Evolutionary conservation across 2,329 filamentous ascomycete species (phyloP), one percentile per base, ranked within the genome.

Genomic region (Stachybotrys chlorohalonatus): DNA sequence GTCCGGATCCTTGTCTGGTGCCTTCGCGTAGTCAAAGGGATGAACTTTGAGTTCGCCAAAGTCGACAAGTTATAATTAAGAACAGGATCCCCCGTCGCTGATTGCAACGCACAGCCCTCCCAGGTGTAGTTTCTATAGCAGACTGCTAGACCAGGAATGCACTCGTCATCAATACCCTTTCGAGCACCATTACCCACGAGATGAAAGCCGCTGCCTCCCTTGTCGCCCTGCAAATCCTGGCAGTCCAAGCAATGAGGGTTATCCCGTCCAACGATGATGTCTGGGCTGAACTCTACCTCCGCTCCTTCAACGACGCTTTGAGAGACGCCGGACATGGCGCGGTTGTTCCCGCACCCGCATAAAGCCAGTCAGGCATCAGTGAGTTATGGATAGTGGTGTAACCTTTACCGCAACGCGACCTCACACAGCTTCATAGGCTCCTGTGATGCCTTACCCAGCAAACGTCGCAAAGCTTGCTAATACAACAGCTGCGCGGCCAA

Each of bases 191-290:
- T 11, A 39, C 7, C 36, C 31, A n/a, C 49, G 36, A 15, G 39
- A 68, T 68, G 66, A 68, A 62, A 58, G 56, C 60, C 17, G 13
- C 50, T 17, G 54, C 60, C 51, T 47, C 59, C 51, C 57, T 59
- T 15, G 31, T 65, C 31, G 59, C 58, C 32, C 49, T 65, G 42
- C 59, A 60, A 3, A 60, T 56, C 31, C 60, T 69, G 47, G 64
- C 61, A 7, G 66, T 58, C 1, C 66, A 70, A 54, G 66, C 58
- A 36, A 59, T 78, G 49, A 81, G 82, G 60, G 81, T 86, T 62
- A 64, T 89, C 53, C 81, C 85, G 55, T 79, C 79, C 59, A 89
- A 89, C 67, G 86, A 89, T 59, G 86, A 89, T 64, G 86, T 86
- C 39, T 89, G 86, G 86, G 84, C 85, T 6, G 86, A 88, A 70